phyloP scores from a whole-genome alignment of 352 stramenopile species.

The Globisporangium cederbergense region DNA sequence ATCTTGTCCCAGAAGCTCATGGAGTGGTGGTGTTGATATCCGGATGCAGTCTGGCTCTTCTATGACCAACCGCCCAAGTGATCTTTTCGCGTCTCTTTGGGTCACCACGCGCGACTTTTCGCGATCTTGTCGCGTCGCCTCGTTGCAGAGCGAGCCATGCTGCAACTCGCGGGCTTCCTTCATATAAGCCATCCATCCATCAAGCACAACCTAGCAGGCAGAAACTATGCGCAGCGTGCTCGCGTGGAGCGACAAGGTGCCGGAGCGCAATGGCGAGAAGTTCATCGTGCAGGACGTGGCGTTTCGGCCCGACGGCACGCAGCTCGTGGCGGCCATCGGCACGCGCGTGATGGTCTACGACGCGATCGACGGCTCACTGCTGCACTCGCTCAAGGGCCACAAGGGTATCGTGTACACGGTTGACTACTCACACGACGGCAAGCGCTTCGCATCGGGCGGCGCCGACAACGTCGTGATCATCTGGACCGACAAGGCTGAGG shows the following conservation, averaged over 20 bases:
- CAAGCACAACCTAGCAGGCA: background rate
- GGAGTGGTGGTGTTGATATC: background rate
- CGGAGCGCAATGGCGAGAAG: slow-evolving; percentile 83
- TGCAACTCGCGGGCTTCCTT: background rate
- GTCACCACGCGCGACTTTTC: slow-evolving; percentile 41
- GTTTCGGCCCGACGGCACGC: slow-evolving; percentile 87
- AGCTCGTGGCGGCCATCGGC: slow-evolving; percentile 90
- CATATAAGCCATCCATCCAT: background rate
- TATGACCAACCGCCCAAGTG: slow-evolving; percentile 5
- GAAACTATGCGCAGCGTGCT: slow-evolving; percentile 74
- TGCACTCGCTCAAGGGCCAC: slow-evolving; percentile 91
- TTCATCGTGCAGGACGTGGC: slow-evolving; percentile 87
- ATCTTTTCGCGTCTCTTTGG: slow-evolving; percentile 23
- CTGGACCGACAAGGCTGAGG: slow-evolving; percentile 93
- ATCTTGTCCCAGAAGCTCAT: background rate
- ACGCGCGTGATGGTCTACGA: slow-evolving; percentile 93
- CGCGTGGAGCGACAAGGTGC: slow-evolving; percentile 85
- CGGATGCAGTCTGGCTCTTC: background rate
- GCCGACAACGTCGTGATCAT: slow-evolving; percentile 97
- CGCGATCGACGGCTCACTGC: slow-evolving; percentile 81
- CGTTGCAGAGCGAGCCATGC: background rate
- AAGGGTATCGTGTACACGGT: slow-evolving; percentile 92
- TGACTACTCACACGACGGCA: slow-evolving; percentile 89
- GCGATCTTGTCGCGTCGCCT: slow-evolving; percentile 18
- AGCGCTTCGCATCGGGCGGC: slow-evolving; percentile 90